Evolutionary conservation across 2,329 filamentous ascomycete genomes (phyloP), one percentile per base, ranked within the genome.

Genomic region (Rhynchosporium agropyri): DNA sequence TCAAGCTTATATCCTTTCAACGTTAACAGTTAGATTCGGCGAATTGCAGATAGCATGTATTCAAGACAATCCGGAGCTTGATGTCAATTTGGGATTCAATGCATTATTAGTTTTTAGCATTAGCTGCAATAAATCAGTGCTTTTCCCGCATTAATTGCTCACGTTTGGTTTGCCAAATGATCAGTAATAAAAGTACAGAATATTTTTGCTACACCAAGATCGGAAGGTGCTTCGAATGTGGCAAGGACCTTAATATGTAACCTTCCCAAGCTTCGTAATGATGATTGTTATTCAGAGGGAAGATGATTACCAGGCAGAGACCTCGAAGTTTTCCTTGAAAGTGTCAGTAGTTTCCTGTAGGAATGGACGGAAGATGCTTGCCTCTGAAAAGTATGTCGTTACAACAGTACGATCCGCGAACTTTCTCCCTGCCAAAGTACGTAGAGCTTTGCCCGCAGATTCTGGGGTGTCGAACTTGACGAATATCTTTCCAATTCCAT

Each of bases 401-500:
- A 99, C 92, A 33, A 99, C 96, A 3, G 95, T 99, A 71, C 96
- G 86, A 78, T 98, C 92, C 0, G 93, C 91, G 75, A 99, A 99
- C 76, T 98, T 97, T 68, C 96, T 85, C 53, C 95, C 95, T 36
- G 96, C 95, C 70, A 99, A 81, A n/a, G 92, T 89, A 72, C 89
- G 88, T 62, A 99, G 81, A 7, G 95, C 96, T 73, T 91, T 93
- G 66, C 90, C 89, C 26, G 94, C 91, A 8, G 88, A 86, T 57
- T 92, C 91, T 2, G 84, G 79, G 3, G 82, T 85, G 68, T 95
- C 91, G 74, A 92, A 99, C 76, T 97, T 98, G 80, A 99, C 89
- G 75, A 89, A 99, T 70, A 99, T 98, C 83, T 98, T 99, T 75
- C 95, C 95, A 28, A 99, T 92, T 53, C 95, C 95, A 36, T 91